Evolutionary conservation across 305 asterid genomes (phyloP).

Genomic region (Striga hermonthica): DNA sequence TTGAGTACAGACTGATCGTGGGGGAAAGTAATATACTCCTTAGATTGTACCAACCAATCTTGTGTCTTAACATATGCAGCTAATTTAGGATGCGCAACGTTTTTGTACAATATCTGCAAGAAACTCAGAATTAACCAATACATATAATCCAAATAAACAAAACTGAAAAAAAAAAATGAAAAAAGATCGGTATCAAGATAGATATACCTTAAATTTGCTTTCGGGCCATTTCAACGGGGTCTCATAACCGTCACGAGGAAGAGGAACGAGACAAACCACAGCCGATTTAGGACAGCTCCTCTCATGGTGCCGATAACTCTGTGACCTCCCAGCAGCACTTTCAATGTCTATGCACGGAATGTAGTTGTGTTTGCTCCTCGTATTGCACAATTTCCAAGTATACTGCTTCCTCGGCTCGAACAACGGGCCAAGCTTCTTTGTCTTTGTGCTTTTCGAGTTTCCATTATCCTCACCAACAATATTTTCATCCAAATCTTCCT

Average conservation of each 20-base stretch:
- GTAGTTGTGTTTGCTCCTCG: conserved; percentile 85
- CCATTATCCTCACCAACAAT: conserved; percentile 49
- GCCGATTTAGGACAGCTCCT: conserved; percentile 78
- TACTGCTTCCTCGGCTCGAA: conserved; percentile 67
- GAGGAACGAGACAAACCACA: conserved; percentile 84
- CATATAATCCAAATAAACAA: not conserved
- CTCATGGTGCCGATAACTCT: conserved; percentile 73
- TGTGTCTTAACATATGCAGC: conserved; percentile 62
- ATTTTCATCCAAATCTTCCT: conserved; percentile 50
- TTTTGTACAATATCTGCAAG: conserved; percentile 70
- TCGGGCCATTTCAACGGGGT: conserved; percentile 79
- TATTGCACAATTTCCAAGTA: conserved; percentile 70
- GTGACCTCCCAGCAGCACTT: conserved; percentile 46
- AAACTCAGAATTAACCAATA: conserved; percentile 23
- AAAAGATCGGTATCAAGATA: not conserved
- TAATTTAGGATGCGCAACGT: conserved; percentile 88
- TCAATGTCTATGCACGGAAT: conserved; percentile 94
- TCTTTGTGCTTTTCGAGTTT: conserved; percentile 31
- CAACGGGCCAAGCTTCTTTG: conserved; percentile 60
- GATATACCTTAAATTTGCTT: conserved; percentile 70
- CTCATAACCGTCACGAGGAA: conserved; percentile 74
- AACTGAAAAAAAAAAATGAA: not conserved
- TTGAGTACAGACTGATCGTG: conserved; percentile 48
- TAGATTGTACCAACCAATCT: conserved; percentile 75
- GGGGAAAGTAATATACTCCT: conserved; percentile 74